Conservation (phyloP, 768 basidiomycete species). For the Dioszegia crocea region DNA sequence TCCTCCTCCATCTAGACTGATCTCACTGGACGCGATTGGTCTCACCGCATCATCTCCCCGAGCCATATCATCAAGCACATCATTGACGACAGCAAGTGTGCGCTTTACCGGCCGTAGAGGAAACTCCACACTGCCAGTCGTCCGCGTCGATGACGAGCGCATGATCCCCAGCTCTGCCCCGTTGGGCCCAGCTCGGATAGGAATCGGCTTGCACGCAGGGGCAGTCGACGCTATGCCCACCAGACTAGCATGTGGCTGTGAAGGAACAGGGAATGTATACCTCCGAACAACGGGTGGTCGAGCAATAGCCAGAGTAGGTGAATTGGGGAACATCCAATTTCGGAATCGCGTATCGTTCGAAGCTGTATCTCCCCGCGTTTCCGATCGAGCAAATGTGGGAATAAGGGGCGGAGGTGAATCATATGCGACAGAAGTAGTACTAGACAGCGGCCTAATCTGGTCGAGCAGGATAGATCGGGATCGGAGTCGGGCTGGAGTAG, state of each 20-base stretch:
- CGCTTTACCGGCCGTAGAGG: conserved; percentile 6
- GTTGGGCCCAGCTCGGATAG: not conserved
- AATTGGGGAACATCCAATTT: conserved; percentile 14
- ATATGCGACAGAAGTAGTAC: not conserved
- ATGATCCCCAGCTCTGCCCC: too few relatives aligned
- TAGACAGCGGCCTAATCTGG: not conserved
- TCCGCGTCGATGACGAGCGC: not conserved
- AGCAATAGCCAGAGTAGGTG: not conserved
- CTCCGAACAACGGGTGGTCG: conserved; percentile 3
- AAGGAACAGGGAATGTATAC: conserved; percentile 11
- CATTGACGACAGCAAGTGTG: not conserved
- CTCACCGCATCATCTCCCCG: not conserved
- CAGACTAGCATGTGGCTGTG: not conserved
- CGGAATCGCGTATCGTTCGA: conserved; percentile 6
- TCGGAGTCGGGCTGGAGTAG: not conserved
- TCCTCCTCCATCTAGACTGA: not conserved
- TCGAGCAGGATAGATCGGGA: not conserved
- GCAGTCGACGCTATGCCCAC: not conserved
- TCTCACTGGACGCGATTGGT: too few relatives aligned
- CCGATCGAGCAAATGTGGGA: not conserved
- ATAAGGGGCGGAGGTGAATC: not conserved
- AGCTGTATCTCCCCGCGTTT: not conserved
- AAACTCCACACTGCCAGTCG: conserved; percentile 16
- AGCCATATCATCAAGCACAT: not conserved
- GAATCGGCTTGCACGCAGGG: not conserved